A percentile compares a stretch with the other conserved stretches of the same genome.
phyloP scores from a whole-genome alignment of 306 rosid genomes.

The Oxytropis ochrocephala region DNA sequence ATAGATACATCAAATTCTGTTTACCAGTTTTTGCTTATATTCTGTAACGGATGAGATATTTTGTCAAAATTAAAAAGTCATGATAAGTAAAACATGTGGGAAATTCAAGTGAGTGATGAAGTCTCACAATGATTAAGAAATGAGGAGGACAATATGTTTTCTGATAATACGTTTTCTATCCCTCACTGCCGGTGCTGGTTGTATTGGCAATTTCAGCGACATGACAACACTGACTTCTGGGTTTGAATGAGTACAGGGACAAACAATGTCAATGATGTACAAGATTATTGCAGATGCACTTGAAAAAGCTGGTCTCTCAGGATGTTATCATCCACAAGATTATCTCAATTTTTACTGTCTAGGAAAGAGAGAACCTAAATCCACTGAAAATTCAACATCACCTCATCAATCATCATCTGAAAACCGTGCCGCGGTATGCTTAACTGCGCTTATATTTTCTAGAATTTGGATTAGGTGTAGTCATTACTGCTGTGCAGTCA shows the following conservation, averaged over 20 bases:
- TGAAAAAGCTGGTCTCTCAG: conserved; percentile 40
- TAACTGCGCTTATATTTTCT: neutral
- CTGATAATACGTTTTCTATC: too few species aligned
- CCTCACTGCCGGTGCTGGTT: too few species aligned
- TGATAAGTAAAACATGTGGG: neutral
- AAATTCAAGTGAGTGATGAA: neutral
- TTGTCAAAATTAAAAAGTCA: neutral
- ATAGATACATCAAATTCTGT: too few species aligned
- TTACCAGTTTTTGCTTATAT: too few species aligned
- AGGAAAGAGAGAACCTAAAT: conserved; percentile 48
- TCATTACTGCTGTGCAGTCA: too few species aligned
- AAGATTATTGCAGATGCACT: conserved; percentile 47
- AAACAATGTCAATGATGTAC: conserved; percentile 80
- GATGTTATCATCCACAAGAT: conserved; percentile 50
- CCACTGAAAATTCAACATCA: neutral
- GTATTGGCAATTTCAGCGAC: too few species aligned
- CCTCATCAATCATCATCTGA: conserved; percentile 26
- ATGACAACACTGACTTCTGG: too few species aligned
- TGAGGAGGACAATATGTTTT: neutral
- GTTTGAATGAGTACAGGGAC: conserved; percentile 42
- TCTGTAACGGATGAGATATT: too few species aligned
- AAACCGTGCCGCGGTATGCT: conserved; percentile 45
- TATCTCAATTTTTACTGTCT: conserved; percentile 67
- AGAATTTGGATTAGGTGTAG: too few species aligned
- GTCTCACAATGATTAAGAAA: neutral